These are phyloP conservation scores for Neonectria coccinea DNA, from an alignment of 2,329 filamentous ascomycete genomes.

Conservation along the genomic window DNA sequence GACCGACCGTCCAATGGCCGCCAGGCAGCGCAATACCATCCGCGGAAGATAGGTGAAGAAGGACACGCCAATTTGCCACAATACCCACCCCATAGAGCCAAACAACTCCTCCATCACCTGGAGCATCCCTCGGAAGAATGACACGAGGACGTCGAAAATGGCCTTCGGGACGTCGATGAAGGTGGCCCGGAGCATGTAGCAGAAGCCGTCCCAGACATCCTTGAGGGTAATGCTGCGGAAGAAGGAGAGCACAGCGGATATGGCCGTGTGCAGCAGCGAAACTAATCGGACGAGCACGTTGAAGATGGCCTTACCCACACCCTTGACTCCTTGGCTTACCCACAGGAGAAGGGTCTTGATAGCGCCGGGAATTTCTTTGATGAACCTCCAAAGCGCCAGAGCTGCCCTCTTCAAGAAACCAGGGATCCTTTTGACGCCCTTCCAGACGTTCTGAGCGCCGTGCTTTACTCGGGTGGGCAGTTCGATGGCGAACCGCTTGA, in stretches of 20 bases:
- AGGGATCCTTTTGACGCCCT: constrained; percentile 39
- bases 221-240: constrained; percentile 52
- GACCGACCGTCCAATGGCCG: constrained; percentile 47
- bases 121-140: constrained; percentile 41
- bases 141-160: constrained; percentile 41
- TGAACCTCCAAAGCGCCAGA: constrained; percentile 28
- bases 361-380: constrained; percentile 43
- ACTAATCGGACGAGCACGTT: constrained; percentile 44
- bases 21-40: constrained; percentile 49
- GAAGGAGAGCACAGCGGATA: constrained; percentile 50
- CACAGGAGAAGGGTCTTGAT: constrained; percentile 45
- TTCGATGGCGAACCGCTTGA: constrained; percentile 36
- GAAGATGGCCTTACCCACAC: constrained; percentile 41
- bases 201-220: constrained; percentile 55
- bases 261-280: constrained; percentile 52
- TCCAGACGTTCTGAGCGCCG: constrained; percentile 29
- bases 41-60: constrained; percentile 50
- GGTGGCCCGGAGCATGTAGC: constrained; percentile 45
- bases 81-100: constrained; percentile 44
- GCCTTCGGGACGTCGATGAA: constrained; percentile 49
- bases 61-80: constrained; percentile 47
- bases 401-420: background rate
- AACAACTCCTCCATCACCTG: constrained; percentile 48
- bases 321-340: constrained; percentile 47
- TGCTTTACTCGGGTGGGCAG: constrained; percentile 31